Evolutionary conservation across 1,284 basidiomycete genomes (phyloP).

Genomic region (Ganoderma lucidum): DNA sequence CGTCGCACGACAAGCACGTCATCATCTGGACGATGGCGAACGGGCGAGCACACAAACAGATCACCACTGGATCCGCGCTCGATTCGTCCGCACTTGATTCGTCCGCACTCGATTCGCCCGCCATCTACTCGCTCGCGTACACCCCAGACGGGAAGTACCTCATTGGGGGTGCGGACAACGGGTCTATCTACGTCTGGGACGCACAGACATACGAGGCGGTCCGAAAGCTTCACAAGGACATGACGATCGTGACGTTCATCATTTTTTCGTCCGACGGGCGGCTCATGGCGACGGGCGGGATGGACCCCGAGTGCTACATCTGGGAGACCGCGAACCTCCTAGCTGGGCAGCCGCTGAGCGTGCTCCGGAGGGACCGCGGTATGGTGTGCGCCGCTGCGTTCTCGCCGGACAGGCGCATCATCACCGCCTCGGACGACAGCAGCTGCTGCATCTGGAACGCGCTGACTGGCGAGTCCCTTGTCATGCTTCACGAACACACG

Average conservation of each 20-base stretch:
- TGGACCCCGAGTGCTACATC: conserved; percentile 26
- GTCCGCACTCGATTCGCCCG: too few relatives aligned
- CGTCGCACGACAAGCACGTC: conserved; percentile 20
- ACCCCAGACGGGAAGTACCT: conserved; percentile 37
- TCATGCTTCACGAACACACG: conserved; percentile 29
- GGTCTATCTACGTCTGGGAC: conserved; percentile 36
- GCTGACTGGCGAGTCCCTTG: conserved; percentile 28
- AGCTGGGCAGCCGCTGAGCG: background rate
- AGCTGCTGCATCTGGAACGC: conserved; percentile 31
- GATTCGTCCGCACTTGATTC: too few relatives aligned
- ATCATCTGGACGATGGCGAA: conserved; percentile 19
- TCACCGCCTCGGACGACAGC: conserved; percentile 36
- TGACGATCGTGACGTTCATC: conserved; percentile 31
- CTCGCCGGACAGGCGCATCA: conserved; percentile 34
- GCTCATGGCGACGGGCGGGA: conserved; percentile 32
- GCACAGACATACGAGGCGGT: conserved; percentile 18
- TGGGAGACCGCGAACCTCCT: conserved; percentile 29
- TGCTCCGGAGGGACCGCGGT: conserved; percentile 25
- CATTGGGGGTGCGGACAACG: conserved; percentile 35
- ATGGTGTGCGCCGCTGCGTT: conserved; percentile 34
- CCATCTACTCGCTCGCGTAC: conserved; percentile 33
- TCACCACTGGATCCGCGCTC: conserved; percentile 14
- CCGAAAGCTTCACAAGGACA: conserved; percentile 21
- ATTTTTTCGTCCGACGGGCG: conserved; percentile 35
- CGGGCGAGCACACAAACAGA: background rate